Base-by-base conservation (phyloP, 495 filamentous ascomycete species). In the Jackrogersella minutella region DNA sequence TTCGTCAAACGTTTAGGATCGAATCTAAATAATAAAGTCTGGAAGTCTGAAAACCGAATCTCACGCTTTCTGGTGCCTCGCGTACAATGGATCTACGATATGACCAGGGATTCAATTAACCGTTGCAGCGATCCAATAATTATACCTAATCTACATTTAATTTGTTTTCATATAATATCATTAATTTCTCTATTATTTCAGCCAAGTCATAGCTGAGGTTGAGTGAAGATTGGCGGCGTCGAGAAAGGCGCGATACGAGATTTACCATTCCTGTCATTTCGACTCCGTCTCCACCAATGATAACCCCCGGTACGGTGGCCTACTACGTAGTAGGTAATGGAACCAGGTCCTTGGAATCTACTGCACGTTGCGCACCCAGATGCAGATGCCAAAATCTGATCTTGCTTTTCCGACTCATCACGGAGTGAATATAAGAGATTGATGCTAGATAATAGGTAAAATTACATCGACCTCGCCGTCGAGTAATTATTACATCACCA, bases 201-300 rank as follows among this genome's bases (percentile, higher is more conserved):
- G 46, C 62, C 40, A 22, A 52, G 41, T 28, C 43, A 16, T 24
- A 33, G 49, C 33, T 54, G 55, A 66, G 24, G 34, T 24, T 40
- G 22, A 60, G 9, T 53, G 5, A 43, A 30, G 41, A 50, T 55
- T 68, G 63, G 59, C 59, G 59, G 59, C 22, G 47, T 54, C 19
- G 40, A 58, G 58, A 43, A 64, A 69, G 41, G 49, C 49, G 34
- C 47, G 66, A 60, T 69, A 69, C 66, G 41, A 69, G 60, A 60
- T 64, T 54, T 64, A 30, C 54, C 60, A 10, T 69, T 69, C 59
- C 66, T 69, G 59, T 69, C 66, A 69, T 69, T 69, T 69, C 44
- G 53, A 61, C 8, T 22, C 40, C 36, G 31, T 56, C 14, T 64
- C 50, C 37, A 39, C 61, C 56, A 61, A 64, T 57, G 21, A 39